These are phyloP conservation scores for Salvia splendens DNA, from an alignment of 257 asterid species.

Conservation along the genomic window DNA sequence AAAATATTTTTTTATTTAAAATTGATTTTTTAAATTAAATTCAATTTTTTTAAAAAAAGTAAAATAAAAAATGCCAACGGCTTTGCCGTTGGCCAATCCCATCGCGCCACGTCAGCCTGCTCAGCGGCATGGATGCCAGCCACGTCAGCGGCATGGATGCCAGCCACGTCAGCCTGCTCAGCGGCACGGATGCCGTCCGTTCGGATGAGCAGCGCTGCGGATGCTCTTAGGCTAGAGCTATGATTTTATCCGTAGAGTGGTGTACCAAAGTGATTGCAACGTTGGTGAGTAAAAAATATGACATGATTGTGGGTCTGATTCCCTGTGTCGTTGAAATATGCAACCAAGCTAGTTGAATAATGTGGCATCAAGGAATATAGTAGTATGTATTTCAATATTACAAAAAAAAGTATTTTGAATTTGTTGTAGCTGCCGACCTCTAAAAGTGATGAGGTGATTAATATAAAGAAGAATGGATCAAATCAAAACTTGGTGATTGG, in stretches of 20 bases:
- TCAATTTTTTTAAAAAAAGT: no score
- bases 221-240: background rate
- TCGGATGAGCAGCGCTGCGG: no score
- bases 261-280: constrained; percentile 1
- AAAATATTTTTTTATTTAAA: no score
- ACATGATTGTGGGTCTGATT: constrained; percentile 30
- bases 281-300: constrained; percentile 4
- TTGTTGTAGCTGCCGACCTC: constrained; percentile 39
- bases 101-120: no score
- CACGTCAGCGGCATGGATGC: no score
- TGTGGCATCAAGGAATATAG: constrained; percentile 28
- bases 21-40: no score
- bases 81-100: no score
- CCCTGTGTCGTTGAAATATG: constrained; percentile 6
- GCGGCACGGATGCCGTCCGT: no score
- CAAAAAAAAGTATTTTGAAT: no score
- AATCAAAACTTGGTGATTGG: constrained; percentile 1
- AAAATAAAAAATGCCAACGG: no score
- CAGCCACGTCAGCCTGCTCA: no score
- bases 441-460: constrained; percentile 32
- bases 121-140: no score
- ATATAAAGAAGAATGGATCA: background rate
- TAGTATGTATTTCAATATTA: background rate
- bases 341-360: constrained; percentile 7
- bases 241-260: constrained; percentile 2